Conservation (phyloP, 306 rosid genomes). For the Vicia faba region DNA sequence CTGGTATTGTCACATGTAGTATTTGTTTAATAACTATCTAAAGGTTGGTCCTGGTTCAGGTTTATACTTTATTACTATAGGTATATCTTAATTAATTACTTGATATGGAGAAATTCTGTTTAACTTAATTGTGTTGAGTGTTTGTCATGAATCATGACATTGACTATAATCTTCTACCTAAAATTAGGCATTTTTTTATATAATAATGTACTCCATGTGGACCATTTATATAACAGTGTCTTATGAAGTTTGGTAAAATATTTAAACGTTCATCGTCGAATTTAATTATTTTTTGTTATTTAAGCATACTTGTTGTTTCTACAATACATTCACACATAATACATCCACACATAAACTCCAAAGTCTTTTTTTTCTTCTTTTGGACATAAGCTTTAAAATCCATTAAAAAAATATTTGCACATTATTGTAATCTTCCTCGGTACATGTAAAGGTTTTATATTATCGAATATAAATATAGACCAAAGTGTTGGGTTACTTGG, state of each 20-base stretch:
- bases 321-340: background rate
- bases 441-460: too few relatives aligned
- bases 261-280: background rate
- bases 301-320: conserved; percentile 23
- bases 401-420: too few relatives aligned
- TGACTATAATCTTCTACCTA: conserved; percentile 35
- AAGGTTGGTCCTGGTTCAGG: conserved; percentile 33
- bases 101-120: background rate
- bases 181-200: background rate
- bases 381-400: background rate
- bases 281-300: background rate
- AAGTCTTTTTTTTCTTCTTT: background rate
- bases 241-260: conserved; percentile 29
- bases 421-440: too few relatives aligned
- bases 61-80: conserved; percentile 6
- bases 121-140: conserved; percentile 10
- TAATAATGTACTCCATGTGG: background rate
- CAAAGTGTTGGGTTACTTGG: too few relatives aligned
- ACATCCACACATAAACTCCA: background rate
- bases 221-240: conserved; percentile 11
- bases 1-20: conserved; percentile 37
- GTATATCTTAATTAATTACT: background rate
- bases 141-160: conserved; percentile 25
- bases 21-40: conserved; percentile 13
- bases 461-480: too few relatives aligned